Evolutionary conservation across 192 early-diverging fungal genomes (phyloP).

Genomic region (Diversispora eburnea): DNA sequence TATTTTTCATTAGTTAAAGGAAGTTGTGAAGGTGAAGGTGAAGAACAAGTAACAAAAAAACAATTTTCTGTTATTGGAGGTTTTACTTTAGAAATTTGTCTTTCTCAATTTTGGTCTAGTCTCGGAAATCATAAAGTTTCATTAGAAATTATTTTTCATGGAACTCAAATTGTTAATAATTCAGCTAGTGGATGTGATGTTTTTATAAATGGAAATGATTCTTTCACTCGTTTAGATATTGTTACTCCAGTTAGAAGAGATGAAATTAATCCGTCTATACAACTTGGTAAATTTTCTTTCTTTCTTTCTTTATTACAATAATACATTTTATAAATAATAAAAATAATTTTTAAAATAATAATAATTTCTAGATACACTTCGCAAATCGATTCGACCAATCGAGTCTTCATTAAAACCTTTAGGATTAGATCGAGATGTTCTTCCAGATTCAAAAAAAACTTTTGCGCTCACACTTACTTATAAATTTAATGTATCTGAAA

Average conservation of each 20-base stretch:
- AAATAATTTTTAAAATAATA: conserved; percentile 16
- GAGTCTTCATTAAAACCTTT: conserved; percentile 62
- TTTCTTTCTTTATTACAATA: background rate
- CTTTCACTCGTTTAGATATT: conserved; percentile 72
- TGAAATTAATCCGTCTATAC: conserved; percentile 50
- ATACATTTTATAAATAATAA: background rate
- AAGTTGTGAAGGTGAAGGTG: conserved; percentile 56
- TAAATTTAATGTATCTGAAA: conserved; percentile 53
- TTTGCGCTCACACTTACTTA: conserved; percentile 78
- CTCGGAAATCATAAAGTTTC: conserved; percentile 65
- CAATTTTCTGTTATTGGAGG: conserved; percentile 62
- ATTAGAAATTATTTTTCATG: conserved; percentile 76
- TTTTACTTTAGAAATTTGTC: conserved; percentile 69
- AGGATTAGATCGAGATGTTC: conserved; percentile 66
- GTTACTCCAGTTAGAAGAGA: conserved; percentile 65
- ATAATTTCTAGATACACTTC: conserved; percentile 52
- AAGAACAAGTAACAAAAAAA: conserved; percentile 52
- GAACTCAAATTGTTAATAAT: conserved; percentile 55
- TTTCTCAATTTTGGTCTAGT: conserved; percentile 90
- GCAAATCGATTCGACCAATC: conserved; percentile 63
- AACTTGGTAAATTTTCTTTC: conserved; percentile 33
- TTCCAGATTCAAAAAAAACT: conserved; percentile 63
- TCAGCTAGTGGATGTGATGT: conserved; percentile 42
- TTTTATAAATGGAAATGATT: conserved; percentile 38
- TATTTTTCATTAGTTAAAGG: conserved; percentile 55